Evolutionary conservation across 2,329 filamentous ascomycete species (phyloP).

Genomic region (Colletotrichum sp.): DNA sequence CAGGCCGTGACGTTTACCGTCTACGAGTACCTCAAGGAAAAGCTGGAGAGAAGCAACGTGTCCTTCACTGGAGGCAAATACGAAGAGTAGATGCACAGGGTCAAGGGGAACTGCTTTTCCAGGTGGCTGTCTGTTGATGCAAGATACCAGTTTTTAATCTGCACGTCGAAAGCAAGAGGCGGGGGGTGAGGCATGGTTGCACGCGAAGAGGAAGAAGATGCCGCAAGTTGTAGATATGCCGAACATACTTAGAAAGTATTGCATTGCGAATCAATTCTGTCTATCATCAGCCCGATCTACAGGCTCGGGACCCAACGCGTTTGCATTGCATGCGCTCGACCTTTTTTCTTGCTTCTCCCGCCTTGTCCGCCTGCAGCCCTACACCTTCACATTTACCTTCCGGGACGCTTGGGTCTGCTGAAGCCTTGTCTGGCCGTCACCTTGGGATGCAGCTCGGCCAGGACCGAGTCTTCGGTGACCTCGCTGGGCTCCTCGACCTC

Average conservation of each 20-base stretch:
- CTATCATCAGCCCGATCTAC: constrained; percentile 15
- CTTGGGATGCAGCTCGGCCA: constrained; percentile 72
- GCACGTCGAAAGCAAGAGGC: not conserved
- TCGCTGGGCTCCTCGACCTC: constrained; percentile 72
- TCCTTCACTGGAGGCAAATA: constrained; percentile 67
- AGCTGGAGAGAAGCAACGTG: constrained; percentile 70
- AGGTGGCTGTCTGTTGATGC: not conserved
- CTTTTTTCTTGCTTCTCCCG: not conserved
- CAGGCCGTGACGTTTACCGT: constrained; percentile 83
- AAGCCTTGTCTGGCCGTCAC: constrained; percentile 72
- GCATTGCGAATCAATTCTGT: constrained; percentile 4
- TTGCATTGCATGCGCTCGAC: not conserved
- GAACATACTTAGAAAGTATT: not conserved
- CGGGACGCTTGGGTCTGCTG: constrained; percentile 80
- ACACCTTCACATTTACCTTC: constrained; percentile 48
- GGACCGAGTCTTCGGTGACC: constrained; percentile 69
- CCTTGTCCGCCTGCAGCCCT: not conserved
- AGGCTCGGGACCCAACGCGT: not conserved
- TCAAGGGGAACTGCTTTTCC: not conserved
- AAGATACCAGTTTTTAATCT: not conserved
- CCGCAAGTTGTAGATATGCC: not conserved
- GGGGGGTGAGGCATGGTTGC: not conserved
- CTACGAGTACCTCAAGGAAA: constrained; percentile 78
- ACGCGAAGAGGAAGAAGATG: not conserved
- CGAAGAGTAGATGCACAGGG: constrained; percentile 60